Base-by-base conservation (phyloP, 1,139 yeast species). In the Candida smagusa region DNA sequence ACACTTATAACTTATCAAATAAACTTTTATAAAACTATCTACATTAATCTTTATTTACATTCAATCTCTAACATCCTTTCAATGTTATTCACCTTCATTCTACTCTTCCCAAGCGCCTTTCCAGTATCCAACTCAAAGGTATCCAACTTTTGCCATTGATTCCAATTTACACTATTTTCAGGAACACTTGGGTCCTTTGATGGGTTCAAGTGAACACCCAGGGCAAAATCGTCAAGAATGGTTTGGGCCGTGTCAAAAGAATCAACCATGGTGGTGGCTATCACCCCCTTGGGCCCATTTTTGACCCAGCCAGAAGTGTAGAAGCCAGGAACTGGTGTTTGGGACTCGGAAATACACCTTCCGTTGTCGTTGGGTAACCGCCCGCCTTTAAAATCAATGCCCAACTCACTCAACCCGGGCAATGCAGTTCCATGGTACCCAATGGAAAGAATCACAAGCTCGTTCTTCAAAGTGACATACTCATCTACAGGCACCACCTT, bases 281-380 rank as follows among this genome's bases (percentile, higher is more conserved):
- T 92, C 5, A 89, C 95, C 1, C 99, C 99, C 27, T 77, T 74
- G 7, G 96, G 88, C 0, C 96, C 96, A 39, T 76, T 82, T 43
- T 84, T 80, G 38, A 90, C 84, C 99, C 99, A 92, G 0, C 99
- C 99, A 4, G 92, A 70, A 1, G 87, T 81, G 52, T 89, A 92
- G 47, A 87, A 64, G 0, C 90, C 86, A 1, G 34, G 28, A 8
- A 37, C 30, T 9, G 34, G 33, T 1, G 27, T 30, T 12, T 36
- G 54, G 12, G 46, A 49, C 24, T 49, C 52, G 63, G 56, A 9
- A 74, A 50, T 0, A 84, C 75, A 36, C 83, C 40, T 72, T 1
- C 96, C 96, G 7, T 69, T 66, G 8, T 57, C 54, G 48, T 84
- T 86, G 3, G 72, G 64, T n/a, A 90, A 64, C 30, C 70, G 63